Evolutionary conservation across 352 stramenopile genomes (phyloP).

Genomic region (Peronospora farinosa): DNA sequence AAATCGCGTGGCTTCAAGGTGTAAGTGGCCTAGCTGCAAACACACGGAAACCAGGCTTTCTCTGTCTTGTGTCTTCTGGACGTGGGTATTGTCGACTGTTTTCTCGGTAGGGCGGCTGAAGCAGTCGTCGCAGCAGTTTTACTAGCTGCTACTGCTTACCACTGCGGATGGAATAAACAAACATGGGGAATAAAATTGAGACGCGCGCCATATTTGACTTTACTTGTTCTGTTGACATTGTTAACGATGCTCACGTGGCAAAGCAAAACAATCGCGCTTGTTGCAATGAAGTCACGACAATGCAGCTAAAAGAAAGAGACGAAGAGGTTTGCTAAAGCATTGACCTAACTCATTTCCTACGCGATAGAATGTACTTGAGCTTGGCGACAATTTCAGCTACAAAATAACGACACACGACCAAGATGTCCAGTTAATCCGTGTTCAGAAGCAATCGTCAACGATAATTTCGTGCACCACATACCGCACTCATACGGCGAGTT

Average conservation of each 20-base stretch:
- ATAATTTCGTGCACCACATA: constrained; percentile 26
- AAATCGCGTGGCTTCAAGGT: constrained; percentile 99
- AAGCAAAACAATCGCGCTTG: not conserved
- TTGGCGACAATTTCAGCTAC: constrained; percentile 85
- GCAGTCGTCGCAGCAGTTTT: constrained; percentile 20
- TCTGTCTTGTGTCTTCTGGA: constrained; percentile 26
- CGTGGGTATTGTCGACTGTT: constrained; percentile 8
- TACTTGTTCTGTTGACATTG: constrained; percentile 3
- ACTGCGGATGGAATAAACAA: constrained; percentile 38
- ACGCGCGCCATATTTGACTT: constrained; percentile 59
- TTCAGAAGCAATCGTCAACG: not conserved
- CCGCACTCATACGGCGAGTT: constrained; percentile 86
- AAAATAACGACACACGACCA: constrained; percentile 5
- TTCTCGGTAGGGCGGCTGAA: constrained; percentile 6
- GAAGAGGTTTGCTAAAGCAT: not conserved
- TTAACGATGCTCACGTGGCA: not conserved
- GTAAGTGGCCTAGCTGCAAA: constrained; percentile 67
- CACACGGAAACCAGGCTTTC: constrained; percentile 35
- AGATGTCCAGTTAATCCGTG: constrained; percentile 5
- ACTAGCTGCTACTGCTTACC: constrained; percentile 25
- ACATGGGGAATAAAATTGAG: constrained; percentile 78
- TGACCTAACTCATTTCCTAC: constrained; percentile 46
- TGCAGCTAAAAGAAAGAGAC: not conserved
- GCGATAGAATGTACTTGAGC: constrained; percentile 86
- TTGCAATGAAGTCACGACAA: not conserved